phyloP scores from a whole-genome alignment of 139 green algal genomes.

The Chlorella sp. region DNA sequence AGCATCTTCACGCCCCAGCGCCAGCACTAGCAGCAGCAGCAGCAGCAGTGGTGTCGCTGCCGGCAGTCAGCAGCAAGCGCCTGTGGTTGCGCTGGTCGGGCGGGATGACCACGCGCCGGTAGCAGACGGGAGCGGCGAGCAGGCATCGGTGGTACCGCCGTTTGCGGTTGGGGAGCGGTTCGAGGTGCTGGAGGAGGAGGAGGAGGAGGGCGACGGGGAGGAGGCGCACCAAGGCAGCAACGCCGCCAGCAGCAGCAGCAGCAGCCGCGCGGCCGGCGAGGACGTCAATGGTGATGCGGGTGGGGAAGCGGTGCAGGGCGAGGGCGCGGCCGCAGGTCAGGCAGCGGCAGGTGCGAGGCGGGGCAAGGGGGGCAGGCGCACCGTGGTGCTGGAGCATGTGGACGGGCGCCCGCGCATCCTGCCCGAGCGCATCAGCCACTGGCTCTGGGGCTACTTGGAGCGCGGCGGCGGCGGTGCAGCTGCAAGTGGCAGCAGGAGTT shows the following conservation, averaged over 20 bases:
- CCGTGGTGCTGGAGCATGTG: constrained; percentile 19
- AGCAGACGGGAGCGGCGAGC: background rate
- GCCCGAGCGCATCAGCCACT: constrained; percentile 22
- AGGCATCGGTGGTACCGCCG: no score
- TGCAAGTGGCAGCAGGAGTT: no score
- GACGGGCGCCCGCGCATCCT: constrained; percentile 21
- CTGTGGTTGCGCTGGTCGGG: no score
- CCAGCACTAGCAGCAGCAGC: background rate
- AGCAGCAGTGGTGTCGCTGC: background rate
- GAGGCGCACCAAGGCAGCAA: no score
- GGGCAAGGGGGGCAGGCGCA: constrained; percentile 20
- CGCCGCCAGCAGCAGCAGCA: no score
- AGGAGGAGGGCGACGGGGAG: no score
- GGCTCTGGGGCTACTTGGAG: constrained; percentile 7
- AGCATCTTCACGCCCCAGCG: background rate
- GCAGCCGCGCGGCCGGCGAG: no score
- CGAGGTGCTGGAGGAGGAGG: background rate
- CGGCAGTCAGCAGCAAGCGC: background rate
- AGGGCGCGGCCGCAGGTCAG: constrained; percentile 16
- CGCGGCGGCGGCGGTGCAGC: background rate
- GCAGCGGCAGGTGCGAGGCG: constrained; percentile 5
- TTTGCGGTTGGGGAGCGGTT: constrained; percentile 6
- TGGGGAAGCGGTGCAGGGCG: constrained; percentile 12
- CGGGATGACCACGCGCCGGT: no score
- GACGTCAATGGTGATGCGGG: constrained; percentile 8